phyloP scores from a whole-genome alignment of 2,329 filamentous ascomycete genomes.

The Xylaria multiplex region DNA sequence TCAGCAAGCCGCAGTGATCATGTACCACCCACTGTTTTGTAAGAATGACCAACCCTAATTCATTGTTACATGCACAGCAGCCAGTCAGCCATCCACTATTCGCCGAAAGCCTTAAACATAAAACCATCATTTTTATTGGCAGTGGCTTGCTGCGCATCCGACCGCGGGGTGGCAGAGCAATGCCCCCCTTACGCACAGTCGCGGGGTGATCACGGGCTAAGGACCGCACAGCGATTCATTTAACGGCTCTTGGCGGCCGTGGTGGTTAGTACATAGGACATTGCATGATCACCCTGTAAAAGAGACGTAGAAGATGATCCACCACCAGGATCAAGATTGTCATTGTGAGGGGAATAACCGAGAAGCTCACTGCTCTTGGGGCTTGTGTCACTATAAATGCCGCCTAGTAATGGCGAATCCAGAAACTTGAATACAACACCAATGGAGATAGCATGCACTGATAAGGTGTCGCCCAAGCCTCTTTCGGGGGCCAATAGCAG shows the following conservation, averaged over 20 bases:
- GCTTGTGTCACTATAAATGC: slow-evolving; percentile 5
- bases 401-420: background rate
- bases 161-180: slow-evolving; percentile 23
- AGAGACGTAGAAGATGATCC: too few relatives aligned
- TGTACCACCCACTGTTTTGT: slow-evolving; percentile 16
- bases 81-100: slow-evolving; percentile 5
- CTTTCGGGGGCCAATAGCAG: slow-evolving; percentile 20
- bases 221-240: background rate
- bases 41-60: slow-evolving; percentile 15
- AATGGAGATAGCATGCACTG: slow-evolving; percentile 10
- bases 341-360: background rate
- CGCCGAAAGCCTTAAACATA: background rate
- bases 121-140: background rate
- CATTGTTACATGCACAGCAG: slow-evolving; percentile 2
- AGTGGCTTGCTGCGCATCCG: slow-evolving; percentile 4
- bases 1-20: slow-evolving; percentile 9
- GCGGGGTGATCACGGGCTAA: background rate
- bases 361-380: background rate
- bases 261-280: too few relatives aligned
- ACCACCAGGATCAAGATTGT: background rate
- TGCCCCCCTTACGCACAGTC: background rate
- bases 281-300: too few relatives aligned
- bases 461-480: slow-evolving; percentile 20
- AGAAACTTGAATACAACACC: slow-evolving; percentile 7
- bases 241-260: too few relatives aligned